These are phyloP conservation scores for Petunia axillaris DNA, from an alignment of 257 asterid species.

Conservation along the genomic window DNA sequence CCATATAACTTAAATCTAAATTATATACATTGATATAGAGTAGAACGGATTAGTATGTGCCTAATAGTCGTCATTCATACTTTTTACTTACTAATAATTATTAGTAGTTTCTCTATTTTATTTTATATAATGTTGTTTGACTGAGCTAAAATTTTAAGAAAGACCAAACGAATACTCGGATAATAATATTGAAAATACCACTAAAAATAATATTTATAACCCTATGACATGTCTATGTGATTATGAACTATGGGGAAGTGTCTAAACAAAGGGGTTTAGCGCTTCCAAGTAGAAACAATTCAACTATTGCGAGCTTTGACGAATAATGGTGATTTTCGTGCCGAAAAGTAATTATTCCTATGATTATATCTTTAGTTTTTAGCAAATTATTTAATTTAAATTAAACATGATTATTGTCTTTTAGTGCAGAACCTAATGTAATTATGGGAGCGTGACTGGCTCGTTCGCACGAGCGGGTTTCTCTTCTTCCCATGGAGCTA, in stretches of 20 bases:
- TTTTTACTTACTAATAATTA: too few species aligned
- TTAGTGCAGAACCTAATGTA: conserved; percentile 15
- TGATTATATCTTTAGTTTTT: conserved; percentile 35
- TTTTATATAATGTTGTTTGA: too few species aligned
- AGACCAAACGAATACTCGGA: too few species aligned
- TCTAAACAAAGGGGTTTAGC: background rate
- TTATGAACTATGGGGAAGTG: background rate
- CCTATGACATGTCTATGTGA: background rate
- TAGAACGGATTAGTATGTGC: too few species aligned
- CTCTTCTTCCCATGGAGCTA: conserved; percentile 42
- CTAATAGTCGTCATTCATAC: too few species aligned
- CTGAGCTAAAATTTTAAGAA: too few species aligned
- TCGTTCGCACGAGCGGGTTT: conserved; percentile 63
- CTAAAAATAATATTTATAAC: too few species aligned
- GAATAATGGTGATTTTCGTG: conserved; percentile 36
- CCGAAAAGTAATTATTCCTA: conserved; percentile 22
- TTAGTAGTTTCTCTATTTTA: too few species aligned
- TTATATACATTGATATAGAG: too few species aligned
- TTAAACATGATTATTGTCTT: conserved; percentile 28
- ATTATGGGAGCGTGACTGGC: conserved; percentile 56
- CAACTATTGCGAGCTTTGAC: conserved; percentile 28
- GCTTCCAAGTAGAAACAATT: conserved; percentile 10
- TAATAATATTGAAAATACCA: too few species aligned
- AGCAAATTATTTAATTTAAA: conserved; percentile 15
- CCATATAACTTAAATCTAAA: too few species aligned